phyloP scores from a whole-genome alignment of 225 moss, liverwort and hornwort genomes.

The Sphagnum contortum region DNA sequence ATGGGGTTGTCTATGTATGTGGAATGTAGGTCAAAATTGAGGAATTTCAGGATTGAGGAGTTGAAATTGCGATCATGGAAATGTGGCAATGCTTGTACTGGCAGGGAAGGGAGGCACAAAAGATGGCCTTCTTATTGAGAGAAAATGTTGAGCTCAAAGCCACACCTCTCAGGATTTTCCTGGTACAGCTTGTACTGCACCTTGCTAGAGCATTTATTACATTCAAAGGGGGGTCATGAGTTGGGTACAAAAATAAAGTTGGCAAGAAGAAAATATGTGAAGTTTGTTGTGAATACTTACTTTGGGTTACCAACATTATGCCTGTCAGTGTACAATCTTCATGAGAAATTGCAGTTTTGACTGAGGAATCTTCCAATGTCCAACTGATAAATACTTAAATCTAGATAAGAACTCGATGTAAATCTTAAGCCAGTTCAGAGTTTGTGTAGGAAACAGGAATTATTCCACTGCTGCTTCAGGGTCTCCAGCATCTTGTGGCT shows the following conservation, averaged over 20 bases:
- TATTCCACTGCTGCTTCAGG: conserved; percentile 63
- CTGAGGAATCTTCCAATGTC: no score
- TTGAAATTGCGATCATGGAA: background rate
- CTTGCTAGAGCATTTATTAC: no score
- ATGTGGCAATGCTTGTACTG: background rate
- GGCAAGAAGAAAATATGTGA: no score
- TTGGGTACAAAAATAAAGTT: no score
- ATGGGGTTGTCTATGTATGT: background rate
- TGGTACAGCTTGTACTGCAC: conserved; percentile 4
- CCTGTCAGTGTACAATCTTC: no score
- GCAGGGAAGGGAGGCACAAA: conserved; percentile 36
- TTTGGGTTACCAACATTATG: no score
- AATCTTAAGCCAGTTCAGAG: no score
- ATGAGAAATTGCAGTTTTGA: no score
- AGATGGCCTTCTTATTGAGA: conserved; percentile 26
- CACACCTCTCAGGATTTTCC: conserved; percentile 21
- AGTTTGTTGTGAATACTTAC: no score
- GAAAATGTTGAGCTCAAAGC: conserved; percentile 35
- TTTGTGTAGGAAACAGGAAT: conserved; percentile 49
- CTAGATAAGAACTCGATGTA: no score
- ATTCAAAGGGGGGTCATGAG: background rate
- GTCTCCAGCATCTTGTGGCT: conserved; percentile 60
- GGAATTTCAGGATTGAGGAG: background rate
- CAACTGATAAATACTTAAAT: no score
- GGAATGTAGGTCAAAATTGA: background rate